phyloP scores from a whole-genome alignment of 805 yeast species.

The Wickerhamomyces silvicola region DNA sequence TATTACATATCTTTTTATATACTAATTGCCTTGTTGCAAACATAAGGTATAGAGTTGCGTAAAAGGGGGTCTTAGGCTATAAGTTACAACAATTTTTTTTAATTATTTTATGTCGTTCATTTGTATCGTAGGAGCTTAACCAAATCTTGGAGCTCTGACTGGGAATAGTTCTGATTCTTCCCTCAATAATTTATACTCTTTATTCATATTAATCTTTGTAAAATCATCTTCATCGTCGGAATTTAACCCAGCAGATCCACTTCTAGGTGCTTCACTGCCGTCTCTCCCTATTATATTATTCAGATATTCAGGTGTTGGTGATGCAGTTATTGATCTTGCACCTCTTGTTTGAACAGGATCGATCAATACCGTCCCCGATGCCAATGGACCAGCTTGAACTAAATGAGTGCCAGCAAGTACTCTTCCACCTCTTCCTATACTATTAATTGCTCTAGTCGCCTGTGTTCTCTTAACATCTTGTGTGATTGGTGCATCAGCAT shows the following conservation, averaged over 20 bases:
- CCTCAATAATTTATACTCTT: conserved; percentile 41
- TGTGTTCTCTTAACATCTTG: conserved; percentile 7
- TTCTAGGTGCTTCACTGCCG: conserved; percentile 10
- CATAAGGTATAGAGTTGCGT: too few relatives aligned
- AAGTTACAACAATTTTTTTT: too few relatives aligned
- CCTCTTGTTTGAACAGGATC: conserved; percentile 14
- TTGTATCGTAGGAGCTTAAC: conserved; percentile 33
- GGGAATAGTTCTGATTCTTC: conserved; percentile 60
- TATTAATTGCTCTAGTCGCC: conserved; percentile 10
- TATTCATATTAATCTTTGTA: conserved; percentile 57
- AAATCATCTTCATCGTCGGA: conserved; percentile 35
- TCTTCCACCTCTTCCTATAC: conserved; percentile 23
- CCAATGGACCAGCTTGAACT: conserved; percentile 67
- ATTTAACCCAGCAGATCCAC: conserved; percentile 21
- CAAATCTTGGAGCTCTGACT: conserved; percentile 57
- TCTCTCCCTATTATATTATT: conserved; percentile 27
- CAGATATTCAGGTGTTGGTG: conserved; percentile 38
- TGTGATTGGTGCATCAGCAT: conserved; percentile 53
- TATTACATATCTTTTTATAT: too few relatives aligned
- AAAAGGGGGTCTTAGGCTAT: too few relatives aligned
- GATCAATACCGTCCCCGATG: conserved; percentile 44
- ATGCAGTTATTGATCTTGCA: conserved; percentile 19
- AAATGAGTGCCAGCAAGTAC: conserved; percentile 44
- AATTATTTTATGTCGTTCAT: too few relatives aligned
- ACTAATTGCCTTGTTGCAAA: too few relatives aligned